These are phyloP conservation scores for Morella rubra DNA, from an alignment of 306 rosid genomes.

Conservation along the genomic window DNA sequence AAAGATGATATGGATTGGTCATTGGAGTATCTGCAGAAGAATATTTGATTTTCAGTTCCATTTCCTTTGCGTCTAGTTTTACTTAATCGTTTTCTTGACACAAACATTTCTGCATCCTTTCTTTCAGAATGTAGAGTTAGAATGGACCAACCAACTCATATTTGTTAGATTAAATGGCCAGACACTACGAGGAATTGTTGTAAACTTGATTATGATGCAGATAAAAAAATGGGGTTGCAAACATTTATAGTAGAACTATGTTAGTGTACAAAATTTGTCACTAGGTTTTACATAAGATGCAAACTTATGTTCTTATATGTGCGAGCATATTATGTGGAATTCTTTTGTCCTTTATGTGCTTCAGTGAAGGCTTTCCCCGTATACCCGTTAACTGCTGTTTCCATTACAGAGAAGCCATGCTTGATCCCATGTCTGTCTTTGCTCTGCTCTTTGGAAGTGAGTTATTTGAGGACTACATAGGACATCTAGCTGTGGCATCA, in stretches of 20 bases:
- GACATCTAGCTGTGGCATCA: conserved; percentile 89
- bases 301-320: neutral
- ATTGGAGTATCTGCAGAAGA: neutral
- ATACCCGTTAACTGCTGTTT: conserved; percentile 15
- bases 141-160: too few species aligned
- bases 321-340: neutral
- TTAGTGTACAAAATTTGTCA: too few species aligned
- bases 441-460: conserved; percentile 90
- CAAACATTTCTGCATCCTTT: too few species aligned
- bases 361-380: conserved; percentile 2
- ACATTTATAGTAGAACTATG: neutral
- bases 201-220: neutral
- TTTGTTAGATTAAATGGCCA: neutral
- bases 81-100: too few species aligned
- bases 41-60: neutral
- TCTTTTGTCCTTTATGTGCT: neutral
- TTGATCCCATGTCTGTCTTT: conserved; percentile 87
- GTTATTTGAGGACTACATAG: conserved; percentile 84
- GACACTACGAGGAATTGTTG: neutral
- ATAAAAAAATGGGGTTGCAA: neutral
- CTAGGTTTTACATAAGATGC: neutral
- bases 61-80: neutral
- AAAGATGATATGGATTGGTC: neutral
- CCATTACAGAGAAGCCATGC: conserved; percentile 75
- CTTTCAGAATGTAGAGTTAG: too few species aligned